These are phyloP conservation scores for Cutaneotrichosporon sp. DNA, from an alignment of 1,284 basidiomycete species.

Conservation along the genomic window DNA sequence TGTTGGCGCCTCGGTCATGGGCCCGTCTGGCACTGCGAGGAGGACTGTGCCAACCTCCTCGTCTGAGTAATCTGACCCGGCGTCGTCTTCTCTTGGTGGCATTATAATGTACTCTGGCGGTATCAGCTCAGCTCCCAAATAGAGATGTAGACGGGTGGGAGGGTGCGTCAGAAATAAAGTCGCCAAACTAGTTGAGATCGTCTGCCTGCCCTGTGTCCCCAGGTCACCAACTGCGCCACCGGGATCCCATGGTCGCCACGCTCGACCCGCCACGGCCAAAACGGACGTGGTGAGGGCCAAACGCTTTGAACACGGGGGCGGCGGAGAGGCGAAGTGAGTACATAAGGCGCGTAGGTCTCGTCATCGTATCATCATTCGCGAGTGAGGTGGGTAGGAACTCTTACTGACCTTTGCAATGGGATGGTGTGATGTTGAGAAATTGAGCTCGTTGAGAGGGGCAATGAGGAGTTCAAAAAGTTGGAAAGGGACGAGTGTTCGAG, in stretches of 20 bases:
- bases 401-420: slow-evolving; percentile 1
- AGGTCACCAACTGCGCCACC: neutral
- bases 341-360: slow-evolving; percentile 39
- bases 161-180: slow-evolving; percentile 41
- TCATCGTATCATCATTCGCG: slow-evolving; percentile 44
- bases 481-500: too few species aligned
- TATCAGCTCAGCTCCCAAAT: slow-evolving; percentile 5
- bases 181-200: slow-evolving; percentile 48
- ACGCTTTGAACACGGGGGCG: slow-evolving; percentile 14
- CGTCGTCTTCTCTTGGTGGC: slow-evolving; percentile 1
- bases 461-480: neutral
- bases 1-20: slow-evolving; percentile 31
- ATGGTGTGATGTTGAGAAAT: neutral
- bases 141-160: slow-evolving; percentile 1
- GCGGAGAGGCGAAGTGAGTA: neutral
- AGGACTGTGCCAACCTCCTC: slow-evolving; percentile 33
- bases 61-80: neutral
- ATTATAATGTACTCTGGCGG: slow-evolving; percentile 1
- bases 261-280: slow-evolving; percentile 9
- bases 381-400: neutral
- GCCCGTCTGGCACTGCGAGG: slow-evolving; percentile 47
- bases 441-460: too few species aligned
- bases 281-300: slow-evolving; percentile 16
- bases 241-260: neutral
- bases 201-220: slow-evolving; percentile 21